A percentile compares a stretch with the other conserved stretches of the same genome.
These are phyloP conservation scores for Daldinia childiae DNA, from an alignment of 495 filamentous ascomycete species.

Conservation along the genomic window DNA sequence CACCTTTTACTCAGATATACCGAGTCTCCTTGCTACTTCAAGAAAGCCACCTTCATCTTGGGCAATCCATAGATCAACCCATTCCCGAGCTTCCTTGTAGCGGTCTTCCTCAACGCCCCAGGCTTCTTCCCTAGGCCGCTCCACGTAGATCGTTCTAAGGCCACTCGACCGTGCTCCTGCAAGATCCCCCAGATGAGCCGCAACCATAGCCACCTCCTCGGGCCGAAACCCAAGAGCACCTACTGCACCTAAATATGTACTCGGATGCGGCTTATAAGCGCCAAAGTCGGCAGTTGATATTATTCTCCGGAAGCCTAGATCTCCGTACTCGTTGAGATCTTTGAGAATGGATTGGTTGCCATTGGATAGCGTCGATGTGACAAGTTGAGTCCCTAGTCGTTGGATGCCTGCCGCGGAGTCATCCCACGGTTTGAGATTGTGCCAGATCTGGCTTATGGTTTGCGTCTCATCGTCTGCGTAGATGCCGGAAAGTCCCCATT, in stretches of 20 bases:
- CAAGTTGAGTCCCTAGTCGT: constrained; percentile 62
- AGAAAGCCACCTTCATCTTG: constrained; percentile 62
- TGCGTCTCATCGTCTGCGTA: constrained; percentile 67
- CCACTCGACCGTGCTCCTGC: constrained; percentile 71
- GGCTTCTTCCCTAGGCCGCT: constrained; percentile 71
- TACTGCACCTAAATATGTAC: constrained; percentile 74
- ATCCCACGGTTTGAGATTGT: constrained; percentile 73
- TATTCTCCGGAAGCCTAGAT: constrained; percentile 69
- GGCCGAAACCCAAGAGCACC: constrained; percentile 64
- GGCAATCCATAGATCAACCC: constrained; percentile 71
- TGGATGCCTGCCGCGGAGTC: constrained; percentile 68
- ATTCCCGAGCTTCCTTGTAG: constrained; percentile 63
- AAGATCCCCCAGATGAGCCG: constrained; percentile 76
- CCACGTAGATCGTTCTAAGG: constrained; percentile 79
- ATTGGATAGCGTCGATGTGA: constrained; percentile 75
- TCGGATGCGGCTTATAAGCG: constrained; percentile 79
- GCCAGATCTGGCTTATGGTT: constrained; percentile 71
- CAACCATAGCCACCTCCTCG: constrained; percentile 77
- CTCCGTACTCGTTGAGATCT: constrained; percentile 67
- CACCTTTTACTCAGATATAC: constrained; percentile 40
- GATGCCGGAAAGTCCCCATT: constrained; percentile 64
- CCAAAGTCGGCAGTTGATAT: constrained; percentile 73
- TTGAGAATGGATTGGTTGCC: constrained; percentile 72
- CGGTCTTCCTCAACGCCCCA: constrained; percentile 62
- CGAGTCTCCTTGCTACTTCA: constrained; percentile 61